phyloP scores from a whole-genome alignment of 805 yeast species.

The Teunomyces lycoperdinae region DNA sequence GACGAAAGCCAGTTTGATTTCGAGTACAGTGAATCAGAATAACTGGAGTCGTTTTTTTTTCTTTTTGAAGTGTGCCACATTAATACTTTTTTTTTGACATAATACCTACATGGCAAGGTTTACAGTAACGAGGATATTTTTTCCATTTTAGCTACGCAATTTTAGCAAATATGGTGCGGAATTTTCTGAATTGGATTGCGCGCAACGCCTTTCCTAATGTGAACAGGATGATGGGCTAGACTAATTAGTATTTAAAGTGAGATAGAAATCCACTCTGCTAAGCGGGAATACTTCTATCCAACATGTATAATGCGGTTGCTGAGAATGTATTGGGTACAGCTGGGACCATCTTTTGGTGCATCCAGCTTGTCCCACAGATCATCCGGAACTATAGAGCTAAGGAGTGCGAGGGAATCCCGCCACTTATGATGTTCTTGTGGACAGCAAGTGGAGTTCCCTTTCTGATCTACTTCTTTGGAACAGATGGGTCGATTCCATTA shows the following conservation, averaged over 20 bases:
- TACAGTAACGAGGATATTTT: background rate
- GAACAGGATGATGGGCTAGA: background rate
- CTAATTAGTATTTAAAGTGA: background rate
- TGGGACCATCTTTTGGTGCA: slow-evolving; percentile 91
- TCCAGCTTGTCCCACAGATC: slow-evolving; percentile 86
- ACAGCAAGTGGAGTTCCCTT: slow-evolving; percentile 72
- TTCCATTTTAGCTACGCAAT: slow-evolving; percentile 1
- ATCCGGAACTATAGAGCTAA: slow-evolving; percentile 69
- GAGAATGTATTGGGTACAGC: slow-evolving; percentile 79
- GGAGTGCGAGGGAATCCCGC: slow-evolving; percentile 84
- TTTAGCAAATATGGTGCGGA: background rate
- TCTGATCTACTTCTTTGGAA: slow-evolving; percentile 75
- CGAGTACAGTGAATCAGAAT: slow-evolving; percentile 15
- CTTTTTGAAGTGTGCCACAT: background rate
- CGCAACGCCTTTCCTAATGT: slow-evolving; percentile 1
- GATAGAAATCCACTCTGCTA: background rate
- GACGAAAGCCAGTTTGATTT: slow-evolving; percentile 20
- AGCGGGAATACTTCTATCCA: background rate
- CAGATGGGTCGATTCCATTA: slow-evolving; percentile 70
- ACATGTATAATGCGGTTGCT: slow-evolving; percentile 41
- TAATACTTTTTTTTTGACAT: background rate
- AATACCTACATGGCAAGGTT: background rate
- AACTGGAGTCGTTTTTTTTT: background rate
- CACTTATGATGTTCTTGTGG: slow-evolving; percentile 87
- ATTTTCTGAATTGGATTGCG: background rate